Base-by-base conservation (phyloP, 768 basidiomycete genomes). In the Kwoniella europaea region DNA sequence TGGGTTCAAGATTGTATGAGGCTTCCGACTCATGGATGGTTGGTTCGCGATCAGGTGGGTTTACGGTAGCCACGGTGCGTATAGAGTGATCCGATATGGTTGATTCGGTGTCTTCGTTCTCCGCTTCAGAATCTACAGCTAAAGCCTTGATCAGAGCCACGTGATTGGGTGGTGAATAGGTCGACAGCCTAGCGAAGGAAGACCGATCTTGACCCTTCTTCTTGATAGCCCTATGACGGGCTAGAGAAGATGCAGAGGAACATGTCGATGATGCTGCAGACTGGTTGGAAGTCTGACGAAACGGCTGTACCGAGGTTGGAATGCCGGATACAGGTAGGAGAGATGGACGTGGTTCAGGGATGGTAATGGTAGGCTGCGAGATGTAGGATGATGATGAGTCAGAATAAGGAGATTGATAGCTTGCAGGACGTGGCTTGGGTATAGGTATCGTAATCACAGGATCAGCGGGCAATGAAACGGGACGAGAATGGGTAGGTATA, bases 1-100 rank as follows among this genome's bases (percentile, higher is more conserved):
- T 27, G 5, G 42, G 41, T 22, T 43, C 59, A 20, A 2, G 41
- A 7, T 20, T 7, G 20, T 27, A 43, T n/a, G 59, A 61, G 15
- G 5, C 13, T 61, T 43, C 42, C 52, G 44, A 18, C 7, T 15
- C 29, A 20, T 63, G 29, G 20, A 50, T 52, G 16, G 62, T 24
- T 18, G 16, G 44, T 44, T 57, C 27, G 29, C 46, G 24, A 20
- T 50, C 43, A 12, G 57, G 52, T 55, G 13, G 42, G 41, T 67
- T 67, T 54, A 68, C 61, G 1, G 68, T 70, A 0, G 68, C 68
- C 13, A 44, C 56, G 1, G 68, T 70, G 4, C 52, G 13, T 13
- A 70, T 70, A 22, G 68, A 70, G 6, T 35, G 24, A 12, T 70
- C 68, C 15, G 68, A 70, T 10, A 70, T 29, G 4, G 68, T 70